These are phyloP conservation scores for Oryza glumipatula DNA, from an alignment of 176 grass and related monocot genomes.

Conservation along the genomic window DNA sequence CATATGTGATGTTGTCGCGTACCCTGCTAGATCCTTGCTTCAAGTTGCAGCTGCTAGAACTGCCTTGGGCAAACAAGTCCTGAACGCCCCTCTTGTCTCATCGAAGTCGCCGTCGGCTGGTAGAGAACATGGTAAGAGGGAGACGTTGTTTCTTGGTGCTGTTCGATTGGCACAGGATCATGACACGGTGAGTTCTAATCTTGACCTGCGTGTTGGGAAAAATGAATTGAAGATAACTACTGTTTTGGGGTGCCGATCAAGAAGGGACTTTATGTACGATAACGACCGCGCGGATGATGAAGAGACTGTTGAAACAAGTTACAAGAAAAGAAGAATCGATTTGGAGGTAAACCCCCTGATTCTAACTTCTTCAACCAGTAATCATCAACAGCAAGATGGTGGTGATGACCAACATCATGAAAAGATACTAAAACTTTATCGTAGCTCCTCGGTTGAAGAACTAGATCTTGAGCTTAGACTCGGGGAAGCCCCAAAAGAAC, in stretches of 20 bases:
- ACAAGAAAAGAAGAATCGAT: slow-evolving; percentile 58
- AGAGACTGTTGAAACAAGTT: slow-evolving; percentile 13
- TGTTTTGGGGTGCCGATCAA: slow-evolving; percentile 28
- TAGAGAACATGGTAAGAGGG: slow-evolving; percentile 31
- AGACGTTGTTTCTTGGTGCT: not conserved
- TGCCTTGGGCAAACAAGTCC: slow-evolving; percentile 43
- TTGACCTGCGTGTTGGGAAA: slow-evolving; percentile 28
- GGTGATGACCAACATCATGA: slow-evolving; percentile 6
- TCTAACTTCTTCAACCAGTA: slow-evolving; percentile 33
- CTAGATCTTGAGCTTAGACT: slow-evolving; percentile 92
- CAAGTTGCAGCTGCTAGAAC: slow-evolving; percentile 33
- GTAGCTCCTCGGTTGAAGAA: slow-evolving; percentile 51
- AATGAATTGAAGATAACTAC: slow-evolving; percentile 42
- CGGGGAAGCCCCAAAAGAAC: slow-evolving; percentile 52
- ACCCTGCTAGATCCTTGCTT: slow-evolving; percentile 31
- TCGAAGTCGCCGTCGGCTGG: slow-evolving; percentile 14
- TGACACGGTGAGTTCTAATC: slow-evolving; percentile 9
- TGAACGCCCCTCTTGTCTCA: slow-evolving; percentile 35
- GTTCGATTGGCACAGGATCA: slow-evolving; percentile 35
- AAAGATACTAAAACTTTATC: slow-evolving; percentile 52
- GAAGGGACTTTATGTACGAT: not conserved
- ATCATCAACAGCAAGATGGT: slow-evolving; percentile 30
- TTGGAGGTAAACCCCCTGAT: slow-evolving; percentile 21
- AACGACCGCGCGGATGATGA: slow-evolving; percentile 20
- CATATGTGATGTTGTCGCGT: slow-evolving; percentile 40